Base-by-base conservation (phyloP, 1,284 basidiomycete genomes). In the Sutorius eximius region DNA sequence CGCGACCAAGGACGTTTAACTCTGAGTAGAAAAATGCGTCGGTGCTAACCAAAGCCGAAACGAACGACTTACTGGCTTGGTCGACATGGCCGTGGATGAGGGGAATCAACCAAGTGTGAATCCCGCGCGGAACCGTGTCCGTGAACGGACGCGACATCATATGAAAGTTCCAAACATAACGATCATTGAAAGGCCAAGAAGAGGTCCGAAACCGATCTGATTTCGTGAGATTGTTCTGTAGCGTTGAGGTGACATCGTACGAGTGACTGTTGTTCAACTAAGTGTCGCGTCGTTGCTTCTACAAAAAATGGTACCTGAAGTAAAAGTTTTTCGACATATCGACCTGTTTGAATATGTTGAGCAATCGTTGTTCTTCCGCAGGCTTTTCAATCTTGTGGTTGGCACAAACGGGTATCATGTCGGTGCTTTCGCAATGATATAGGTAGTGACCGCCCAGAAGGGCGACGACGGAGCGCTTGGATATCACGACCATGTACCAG, bases 291-390 rank as follows among this genome's bases (percentile, higher is more conserved):
- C 27, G 7, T 20, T 7, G 45, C 37, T 57, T 3, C 13, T 10
- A 22, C 15, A 30, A 34, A 50, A 20, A 40, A 49, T 11, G 69
- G 49, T 62, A 96, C 92, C 93, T 95, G 73, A 99, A 99, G 76
- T 99, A 99, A 71, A 99, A 99, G 74, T 99, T 98, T 77, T 99
- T 98, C 46, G 91, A 91, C 77, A 99, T 84, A 65, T 99, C 97
- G 4, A 99, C 95, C 71, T 96, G 93, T 69, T 94, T 95, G 77
- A 99, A 99, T n/a, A 91, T 85, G 58, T 87, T 89, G 72, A 97
- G 85, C 37, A 95, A 79, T 56, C 89, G 83, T 59, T 89, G 86
- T 67, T 96, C 94, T 66, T 95, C 92, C 0, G 88, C 77, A 0
- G 87, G 85, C 62, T 87, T 87, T 46, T 95, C 92, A n/a, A 91